Evolutionary conservation across 2,329 filamentous ascomycete genomes (phyloP), one percentile per base, ranked within the genome.

Genomic region (Beauveria caledonica): DNA sequence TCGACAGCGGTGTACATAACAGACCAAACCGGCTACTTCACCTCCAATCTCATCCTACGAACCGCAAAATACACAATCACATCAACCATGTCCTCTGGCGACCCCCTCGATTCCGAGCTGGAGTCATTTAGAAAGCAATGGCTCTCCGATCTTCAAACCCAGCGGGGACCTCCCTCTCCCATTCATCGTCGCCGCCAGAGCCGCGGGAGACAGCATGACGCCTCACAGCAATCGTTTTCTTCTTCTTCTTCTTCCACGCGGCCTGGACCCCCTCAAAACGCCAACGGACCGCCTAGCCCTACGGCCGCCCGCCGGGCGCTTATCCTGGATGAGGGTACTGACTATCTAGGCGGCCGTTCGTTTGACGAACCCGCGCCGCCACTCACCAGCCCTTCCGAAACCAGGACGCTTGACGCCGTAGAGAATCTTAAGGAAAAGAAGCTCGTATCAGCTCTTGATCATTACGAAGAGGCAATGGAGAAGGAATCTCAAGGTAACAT

Each of bases 391-490:
- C 64, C 46, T 60, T 64, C 61, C 7, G 25, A 57, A 9, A 64
- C 63, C 4, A 60, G 63, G 23, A 62, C 66, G 6, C 29, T 66
- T 3, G 59, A 17, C 60, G 59, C 58, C 49, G 58, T 62, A 15
- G 48, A 66, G 17, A 70, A 62, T 25, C 64, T 66, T 11, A 10
- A 58, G 29, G 68, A 72, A 11, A 71, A 66, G 60, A 73, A 88
- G 66, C 89, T 89, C 5, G 77, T 79, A 23, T 89, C 92, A 11
- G 94, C 94, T 0, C 75, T 99, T 17, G 94, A 97, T 67, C 90
- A 96, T 72, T 97, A 94, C 68, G 94, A 97, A 71, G 85, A 84
- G 70, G 94, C 93, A 3, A 92, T 96, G 60, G 89, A 95, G 74
- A 92, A 87, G 72, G 94, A 99, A 74, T 83, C 81, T 0, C 84